Base-by-base conservation (phyloP, 2,329 filamentous ascomycete species). In the Sporothrix pseudoabietina region DNA sequence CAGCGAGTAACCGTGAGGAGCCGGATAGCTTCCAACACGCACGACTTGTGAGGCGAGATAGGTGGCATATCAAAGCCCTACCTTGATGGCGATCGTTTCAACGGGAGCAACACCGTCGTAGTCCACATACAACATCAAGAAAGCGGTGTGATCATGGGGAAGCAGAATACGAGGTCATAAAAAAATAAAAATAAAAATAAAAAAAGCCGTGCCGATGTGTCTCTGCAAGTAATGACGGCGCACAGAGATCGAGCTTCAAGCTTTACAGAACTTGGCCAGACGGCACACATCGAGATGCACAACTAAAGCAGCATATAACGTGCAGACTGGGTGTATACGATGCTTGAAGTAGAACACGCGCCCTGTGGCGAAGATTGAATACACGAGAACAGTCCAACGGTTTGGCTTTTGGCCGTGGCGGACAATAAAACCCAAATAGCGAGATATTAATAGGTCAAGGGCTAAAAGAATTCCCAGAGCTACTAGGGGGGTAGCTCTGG, bases 121-220 rank as follows among this genome's bases (percentile, higher is more conserved):
- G 8, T 1, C 10, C 22, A 55, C 54, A 16, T 52, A 61, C 30
- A 61, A n/a, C 6, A 26, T 26, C 26, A 19, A 19, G 22, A 63
- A 22, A 49, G 63, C 63, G 63, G 63, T 49, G 63, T 66, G 63
- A 19, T 47, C 41, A 66, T 26, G 63, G 63, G 63, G 32, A 4
- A 26, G 22, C 3, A 16, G 39, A 66, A 66, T 66, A 66, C 63
- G 63, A 66, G 63, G 63, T 32, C 41, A 44, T 9, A 63, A 57
- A 35, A 4, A 8, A 35, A 35, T 3, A 35, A 7, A 7, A 35
- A 7, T 4, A 35, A 35, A 35, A 35, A 8, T 2, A 8, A 35
- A 35, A 8, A 35, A 35, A 5, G 3, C 35, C 6, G 22, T 0
- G n/a, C 22, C 22, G 10, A 55, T 1, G 26, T 26, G 22, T 22